A percentile compares a stretch with the other conserved stretches of the same genome.
phyloP scores from a whole-genome alignment of 1,284 basidiomycete species.

The Ustilago cynodontis region DNA sequence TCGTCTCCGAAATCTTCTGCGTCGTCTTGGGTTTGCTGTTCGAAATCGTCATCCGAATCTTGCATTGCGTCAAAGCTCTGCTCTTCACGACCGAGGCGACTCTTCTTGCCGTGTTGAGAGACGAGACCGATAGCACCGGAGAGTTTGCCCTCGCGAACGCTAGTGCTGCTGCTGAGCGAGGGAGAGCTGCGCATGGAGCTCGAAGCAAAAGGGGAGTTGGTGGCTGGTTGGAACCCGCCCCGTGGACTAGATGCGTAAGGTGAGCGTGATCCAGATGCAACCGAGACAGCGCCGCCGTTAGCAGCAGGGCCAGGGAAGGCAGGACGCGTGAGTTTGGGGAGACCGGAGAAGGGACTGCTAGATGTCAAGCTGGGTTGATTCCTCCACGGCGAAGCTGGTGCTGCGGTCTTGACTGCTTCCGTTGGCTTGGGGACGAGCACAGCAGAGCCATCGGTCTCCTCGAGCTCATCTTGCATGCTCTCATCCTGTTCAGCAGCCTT shows the following conservation, averaged over 20 bases:
- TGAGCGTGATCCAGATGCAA: constrained; percentile 36
- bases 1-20: constrained; percentile 32
- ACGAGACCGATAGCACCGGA: constrained; percentile 40
- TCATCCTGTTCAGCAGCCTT: constrained; percentile 15
- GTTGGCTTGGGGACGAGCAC: constrained; percentile 21
- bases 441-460: constrained; percentile 32
- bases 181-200: constrained; percentile 36
- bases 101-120: constrained; percentile 43
- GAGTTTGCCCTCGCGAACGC: constrained; percentile 12
- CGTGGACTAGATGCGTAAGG: constrained; percentile 30
- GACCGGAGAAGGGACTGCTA: constrained; percentile 52
- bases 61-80: constrained; percentile 11
- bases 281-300: constrained; percentile 12
- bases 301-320: background rate
- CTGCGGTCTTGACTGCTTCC: background rate
- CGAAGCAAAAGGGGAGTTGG: constrained; percentile 32
- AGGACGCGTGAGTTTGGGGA: constrained; percentile 42
- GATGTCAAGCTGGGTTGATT: constrained; percentile 48
- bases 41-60: constrained; percentile 22
- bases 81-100: constrained; percentile 27
- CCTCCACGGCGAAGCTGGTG: constrained; percentile 38
- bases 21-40: constrained; percentile 3
- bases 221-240: constrained; percentile 35
- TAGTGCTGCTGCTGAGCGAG: constrained; percentile 9
- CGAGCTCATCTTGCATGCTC: constrained; percentile 29